Conservation (phyloP, 805 yeast genomes). For the Ogataea haglerorum region DNA sequence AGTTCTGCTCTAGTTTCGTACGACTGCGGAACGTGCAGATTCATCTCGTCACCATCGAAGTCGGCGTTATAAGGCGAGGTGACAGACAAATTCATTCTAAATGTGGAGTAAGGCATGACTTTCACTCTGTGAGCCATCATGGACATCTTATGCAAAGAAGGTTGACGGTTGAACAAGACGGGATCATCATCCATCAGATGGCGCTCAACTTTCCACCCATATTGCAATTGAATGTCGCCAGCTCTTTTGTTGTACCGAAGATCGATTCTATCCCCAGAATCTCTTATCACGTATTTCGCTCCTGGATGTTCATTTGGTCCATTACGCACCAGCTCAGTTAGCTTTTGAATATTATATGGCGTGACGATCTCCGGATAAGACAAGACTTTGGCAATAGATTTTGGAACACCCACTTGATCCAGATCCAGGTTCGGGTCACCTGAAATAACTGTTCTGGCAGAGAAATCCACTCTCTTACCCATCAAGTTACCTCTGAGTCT, state of each 20-base stretch:
- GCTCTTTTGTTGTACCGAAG: constrained; percentile 95
- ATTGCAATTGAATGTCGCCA: constrained; percentile 95
- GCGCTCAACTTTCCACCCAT: constrained; percentile 99
- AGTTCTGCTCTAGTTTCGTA: constrained; percentile 97
- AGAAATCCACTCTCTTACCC: constrained; percentile 99
- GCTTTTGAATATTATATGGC: constrained; percentile 90
- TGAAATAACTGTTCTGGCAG: constrained; percentile 98
- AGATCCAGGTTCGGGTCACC: constrained; percentile 98
- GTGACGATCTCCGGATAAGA: constrained; percentile 98
- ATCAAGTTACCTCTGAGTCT: constrained; percentile 96
- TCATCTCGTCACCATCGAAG: constrained; percentile 99
- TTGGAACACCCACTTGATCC: constrained; percentile 99
- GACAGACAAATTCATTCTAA: constrained; percentile 92
- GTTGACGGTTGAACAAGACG: constrained; percentile 97
- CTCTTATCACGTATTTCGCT: constrained; percentile 97
- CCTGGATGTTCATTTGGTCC: constrained; percentile 99
- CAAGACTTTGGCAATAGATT: constrained; percentile 90
- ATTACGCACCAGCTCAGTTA: constrained; percentile 90
- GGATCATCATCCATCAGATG: constrained; percentile 98
- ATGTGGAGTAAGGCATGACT: constrained; percentile 98
- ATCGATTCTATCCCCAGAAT: constrained; percentile 98
- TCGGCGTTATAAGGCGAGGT: constrained; percentile 99
- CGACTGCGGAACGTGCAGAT: constrained; percentile 97
- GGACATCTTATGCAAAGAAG: constrained; percentile 98
- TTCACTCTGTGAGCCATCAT: constrained; percentile 99